Base-by-base conservation (phyloP, 345 rosid species). In the Bruguiera sexangula region DNA sequence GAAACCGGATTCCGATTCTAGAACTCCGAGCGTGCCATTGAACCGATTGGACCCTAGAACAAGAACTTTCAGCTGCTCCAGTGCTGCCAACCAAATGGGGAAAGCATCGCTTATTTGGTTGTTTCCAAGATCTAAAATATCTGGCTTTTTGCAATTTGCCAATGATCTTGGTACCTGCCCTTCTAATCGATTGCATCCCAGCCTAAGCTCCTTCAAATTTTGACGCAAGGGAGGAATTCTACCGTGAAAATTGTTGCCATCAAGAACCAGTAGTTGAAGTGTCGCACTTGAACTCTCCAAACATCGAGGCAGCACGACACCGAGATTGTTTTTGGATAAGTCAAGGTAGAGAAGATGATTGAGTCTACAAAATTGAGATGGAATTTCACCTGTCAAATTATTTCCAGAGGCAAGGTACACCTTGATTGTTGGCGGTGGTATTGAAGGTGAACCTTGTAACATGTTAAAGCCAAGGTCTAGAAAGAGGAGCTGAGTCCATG, bases 141-240 rank as follows among this genome's bases (percentile, higher is more conserved):
- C 71, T 57, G 58, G 56, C 56, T 0, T 58, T 21, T 36, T 57
- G 6, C 71, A 58, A 37, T 39, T 68, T 32, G 50, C 60, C n/a
- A 66, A 53, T 53, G 69, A 66, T 51, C 60, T 51, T 6, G 69
- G 61, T n/a, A 68, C 1, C 50, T 43, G 24, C 15, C 71, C 71
- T 18, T 68, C 26, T 6, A 68, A 4, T 19, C 19, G 26, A 11
- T 57, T 68, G 6, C 29, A 39, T 26, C 71, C 43, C 20, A 57
- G 58, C 18, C 9, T 36, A 9, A 68, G 2, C 16, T 26, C 6
- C n/a, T 6, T 68, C n/a, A 68, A 39, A 2, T 30, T 39, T 26
- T 55, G 8, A 36, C 21, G 59, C 6, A 2, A 58, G 1, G 22
- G 20, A 36, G 71, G 55, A 58, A 68, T 29, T 3, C 18, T 20